These are phyloP conservation scores for Linnemannia hyalina DNA, from an alignment of 192 early-diverging fungal species.

Conservation along the genomic window DNA sequence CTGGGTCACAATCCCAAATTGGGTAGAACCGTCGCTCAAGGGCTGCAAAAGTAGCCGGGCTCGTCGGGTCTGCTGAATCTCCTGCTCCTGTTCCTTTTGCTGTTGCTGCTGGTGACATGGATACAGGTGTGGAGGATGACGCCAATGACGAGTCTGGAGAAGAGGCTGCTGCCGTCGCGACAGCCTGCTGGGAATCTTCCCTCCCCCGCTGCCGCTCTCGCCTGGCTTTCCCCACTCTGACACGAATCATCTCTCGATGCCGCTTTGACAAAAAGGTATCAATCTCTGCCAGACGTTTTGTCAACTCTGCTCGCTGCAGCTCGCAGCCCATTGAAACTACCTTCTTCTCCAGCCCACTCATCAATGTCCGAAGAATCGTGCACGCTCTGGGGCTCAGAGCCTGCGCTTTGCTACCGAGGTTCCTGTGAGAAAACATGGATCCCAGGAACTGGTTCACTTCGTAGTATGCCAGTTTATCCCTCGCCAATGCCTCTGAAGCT, in stretches of 20 bases:
- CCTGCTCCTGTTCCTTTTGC: no score
- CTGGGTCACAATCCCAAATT: neutral
- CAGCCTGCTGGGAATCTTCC: neutral
- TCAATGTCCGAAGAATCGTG: conserved; percentile 29
- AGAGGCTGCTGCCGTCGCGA: no score
- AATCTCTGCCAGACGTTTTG: neutral
- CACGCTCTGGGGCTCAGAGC: conserved; percentile 7
- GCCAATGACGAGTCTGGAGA: neutral
- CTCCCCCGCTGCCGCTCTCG: neutral
- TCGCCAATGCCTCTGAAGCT: neutral
- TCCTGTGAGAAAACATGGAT: conserved; percentile 1
- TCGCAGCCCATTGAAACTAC: conserved; percentile 42
- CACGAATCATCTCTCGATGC: neutral
- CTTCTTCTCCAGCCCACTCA: conserved; percentile 28
- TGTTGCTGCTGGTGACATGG: neutral
- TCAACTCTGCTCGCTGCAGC: conserved; percentile 26
- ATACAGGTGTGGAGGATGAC: neutral
- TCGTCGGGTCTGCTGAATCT: neutral
- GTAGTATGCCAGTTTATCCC: conserved; percentile 25
- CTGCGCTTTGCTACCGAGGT: neutral
- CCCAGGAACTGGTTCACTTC: conserved; percentile 34
- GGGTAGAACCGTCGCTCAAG: neutral
- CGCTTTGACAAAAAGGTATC: neutral
- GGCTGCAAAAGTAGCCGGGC: neutral
- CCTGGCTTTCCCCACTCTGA: neutral